Conservation (phyloP, 2,329 filamentous ascomycete species). For the Didymellaceae sp. region DNA sequence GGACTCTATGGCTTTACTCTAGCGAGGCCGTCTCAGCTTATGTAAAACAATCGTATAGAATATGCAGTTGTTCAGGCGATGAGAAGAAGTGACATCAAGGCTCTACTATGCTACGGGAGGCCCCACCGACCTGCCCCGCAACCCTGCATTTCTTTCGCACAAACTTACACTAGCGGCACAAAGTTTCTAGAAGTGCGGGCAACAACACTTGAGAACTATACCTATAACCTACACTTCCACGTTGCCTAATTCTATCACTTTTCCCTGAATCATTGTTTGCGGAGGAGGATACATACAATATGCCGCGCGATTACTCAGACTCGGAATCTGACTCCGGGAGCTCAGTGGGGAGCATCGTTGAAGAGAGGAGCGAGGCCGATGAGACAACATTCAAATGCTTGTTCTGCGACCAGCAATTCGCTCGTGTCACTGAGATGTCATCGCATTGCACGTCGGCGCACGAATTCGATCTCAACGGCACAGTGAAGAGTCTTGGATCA, state of each 20-base stretch:
- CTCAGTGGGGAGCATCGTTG: conserved; percentile 44
- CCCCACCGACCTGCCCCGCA: conserved; percentile 31
- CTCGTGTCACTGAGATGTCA: conserved; percentile 36
- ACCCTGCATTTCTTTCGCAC: conserved; percentile 32
- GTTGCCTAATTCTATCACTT: neutral
- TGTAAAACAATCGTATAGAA: neutral
- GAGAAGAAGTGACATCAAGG: conserved; percentile 5
- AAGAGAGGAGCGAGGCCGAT: conserved; percentile 45
- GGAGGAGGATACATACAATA: conserved; percentile 11
- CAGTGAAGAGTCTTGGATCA: conserved; percentile 39
- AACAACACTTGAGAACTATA: conserved; percentile 10
- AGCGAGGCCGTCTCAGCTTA: too few species aligned
- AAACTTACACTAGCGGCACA: conserved; percentile 35
- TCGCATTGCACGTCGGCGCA: conserved; percentile 37
- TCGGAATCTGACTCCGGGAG: conserved; percentile 41
- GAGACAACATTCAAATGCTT: conserved; percentile 45
- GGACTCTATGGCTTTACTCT: too few species aligned
- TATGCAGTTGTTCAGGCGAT: neutral
- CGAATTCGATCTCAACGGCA: conserved; percentile 33
- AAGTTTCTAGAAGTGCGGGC: conserved; percentile 24
- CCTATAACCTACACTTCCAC: neutral
- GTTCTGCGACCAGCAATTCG: conserved; percentile 44
- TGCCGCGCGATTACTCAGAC: conserved; percentile 41
- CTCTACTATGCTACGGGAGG: conserved; percentile 14
- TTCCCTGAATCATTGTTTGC: too few species aligned